Evolutionary conservation across 768 basidiomycete species (phyloP).

Genomic region (Cystofilobasidium ferigula): DNA sequence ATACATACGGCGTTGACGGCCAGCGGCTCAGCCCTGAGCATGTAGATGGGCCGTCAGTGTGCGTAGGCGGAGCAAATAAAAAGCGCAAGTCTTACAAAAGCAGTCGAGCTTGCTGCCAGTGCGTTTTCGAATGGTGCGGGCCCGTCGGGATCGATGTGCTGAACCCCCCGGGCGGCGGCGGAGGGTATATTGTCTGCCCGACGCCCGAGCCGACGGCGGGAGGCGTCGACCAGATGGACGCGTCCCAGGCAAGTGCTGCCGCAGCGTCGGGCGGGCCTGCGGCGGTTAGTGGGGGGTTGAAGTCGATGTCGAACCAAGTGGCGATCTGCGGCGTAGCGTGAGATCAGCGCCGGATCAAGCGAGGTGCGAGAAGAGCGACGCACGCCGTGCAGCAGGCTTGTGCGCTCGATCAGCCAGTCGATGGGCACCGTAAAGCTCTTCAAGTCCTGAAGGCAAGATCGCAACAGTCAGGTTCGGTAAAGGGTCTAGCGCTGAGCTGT

Average conservation of each 20-base stretch:
- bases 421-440: conserved; percentile 23
- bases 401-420: conserved; percentile 22
- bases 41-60: not conserved
- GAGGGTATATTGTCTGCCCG: not conserved
- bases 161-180: conserved; percentile 12
- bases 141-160: conserved; percentile 15
- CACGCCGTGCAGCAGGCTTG: conserved; percentile 18
- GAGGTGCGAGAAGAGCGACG: not conserved
- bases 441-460: conserved; percentile 4
- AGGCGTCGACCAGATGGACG: conserved; percentile 8
- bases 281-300: conserved; percentile 6
- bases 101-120: conserved; percentile 25
- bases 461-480: not conserved
- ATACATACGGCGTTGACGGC: conserved; percentile 19
- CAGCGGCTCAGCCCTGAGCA: conserved; percentile 17
- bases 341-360: not conserved
- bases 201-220: not conserved
- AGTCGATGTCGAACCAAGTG: conserved; percentile 24
- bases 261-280: not conserved
- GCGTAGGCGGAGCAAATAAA: not conserved
- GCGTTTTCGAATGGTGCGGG: conserved; percentile 16
- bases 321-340: not conserved
- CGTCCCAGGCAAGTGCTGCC: conserved; percentile 14
- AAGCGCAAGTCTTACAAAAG: conserved; percentile 3
- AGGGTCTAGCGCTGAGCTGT: not conserved